Conservation (phyloP, 495 filamentous ascomycete species). For the Talaromyces borbonicus region DNA sequence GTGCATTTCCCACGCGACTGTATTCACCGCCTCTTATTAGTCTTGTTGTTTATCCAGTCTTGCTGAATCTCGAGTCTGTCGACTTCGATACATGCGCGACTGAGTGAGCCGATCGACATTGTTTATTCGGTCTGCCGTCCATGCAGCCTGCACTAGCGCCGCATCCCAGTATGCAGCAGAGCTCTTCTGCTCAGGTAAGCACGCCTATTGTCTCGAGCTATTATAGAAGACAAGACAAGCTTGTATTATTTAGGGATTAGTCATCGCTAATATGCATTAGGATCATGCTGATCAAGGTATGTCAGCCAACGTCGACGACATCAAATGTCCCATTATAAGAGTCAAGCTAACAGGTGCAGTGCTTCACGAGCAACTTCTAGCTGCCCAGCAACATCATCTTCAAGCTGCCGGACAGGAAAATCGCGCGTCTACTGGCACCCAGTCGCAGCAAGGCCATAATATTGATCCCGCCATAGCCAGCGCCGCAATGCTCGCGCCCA, state of each 20-base stretch:
- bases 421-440: slow-evolving; percentile 29
- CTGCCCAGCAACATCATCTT: slow-evolving; percentile 37
- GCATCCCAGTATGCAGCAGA: slow-evolving; percentile 48
- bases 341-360: slow-evolving; percentile 22
- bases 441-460: slow-evolving; percentile 41
- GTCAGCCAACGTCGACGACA: slow-evolving; percentile 12
- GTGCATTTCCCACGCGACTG: too few relatives aligned
- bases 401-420: slow-evolving; percentile 27
- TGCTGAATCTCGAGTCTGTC: slow-evolving; percentile 10
- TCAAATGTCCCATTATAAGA: slow-evolving; percentile 10
- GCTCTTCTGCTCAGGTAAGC: slow-evolving; percentile 44
- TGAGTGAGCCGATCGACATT: too few relatives aligned
- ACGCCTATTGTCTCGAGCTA: slow-evolving; percentile 25
- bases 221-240: too few relatives aligned
- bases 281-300: slow-evolving; percentile 45
- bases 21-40: too few relatives aligned
- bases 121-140: slow-evolving; percentile 3
- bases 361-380: slow-evolving; percentile 45
- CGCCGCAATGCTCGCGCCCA: slow-evolving; percentile 26
- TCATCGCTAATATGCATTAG: slow-evolving; percentile 20
- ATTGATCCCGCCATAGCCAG: slow-evolving; percentile 46
- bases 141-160: slow-evolving; percentile 50
- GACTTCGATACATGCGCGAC: too few relatives aligned
- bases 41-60: too few relatives aligned
- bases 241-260: too few relatives aligned